Evolutionary conservation across 176 grass and related monocot species (phyloP), one percentile per base, ranked within the genome.

Genomic region (Neostapfia colusana): DNA sequence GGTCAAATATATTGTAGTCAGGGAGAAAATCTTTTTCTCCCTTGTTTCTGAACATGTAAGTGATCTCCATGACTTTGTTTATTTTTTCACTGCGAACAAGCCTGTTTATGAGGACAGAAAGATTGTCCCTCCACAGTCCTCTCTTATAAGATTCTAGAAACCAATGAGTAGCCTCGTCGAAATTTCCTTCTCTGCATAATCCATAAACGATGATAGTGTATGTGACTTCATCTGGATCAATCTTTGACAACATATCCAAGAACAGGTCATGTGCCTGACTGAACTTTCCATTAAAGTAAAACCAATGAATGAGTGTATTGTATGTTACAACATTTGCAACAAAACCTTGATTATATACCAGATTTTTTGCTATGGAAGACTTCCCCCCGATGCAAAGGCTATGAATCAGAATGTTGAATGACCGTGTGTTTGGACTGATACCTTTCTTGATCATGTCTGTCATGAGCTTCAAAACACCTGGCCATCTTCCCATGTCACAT

Each of bases 361-460:
- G 27, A 42, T 57, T 82, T 64, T 76, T 82, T 18, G 76, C 88
- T 67, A 81, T 8, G 9, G 28, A 23, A 76, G 62, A 61, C 61
- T 90, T 87, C 31, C 81, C 69, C 17, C 58, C 77, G 24, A 58
- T 40, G 65, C 90, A 97, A 70, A 97, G 85, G 64, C 93, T 86
- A 65, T 48, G 79, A 44, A 97, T 86, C 40, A 97, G 71, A 86
- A 97, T 97, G 75, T 93, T 97, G 28, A 82, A 89, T 0, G 93
- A 85, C 37, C 85, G 78, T 4, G 69, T 79, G 69, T 85, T 90
- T 50, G 87, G 90, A 14, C 51, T 7, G 36, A 97, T 79, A 49
- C 88, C 85, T 80, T 84, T 97, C 70, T 97, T 97, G 49, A 86
- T 79, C 93, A 97, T 97, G 78, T 87, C 65, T n/a, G 74, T 73